Base-by-base conservation (phyloP, 169 alveolate species). In the Cardiosporidium cionae region DNA sequence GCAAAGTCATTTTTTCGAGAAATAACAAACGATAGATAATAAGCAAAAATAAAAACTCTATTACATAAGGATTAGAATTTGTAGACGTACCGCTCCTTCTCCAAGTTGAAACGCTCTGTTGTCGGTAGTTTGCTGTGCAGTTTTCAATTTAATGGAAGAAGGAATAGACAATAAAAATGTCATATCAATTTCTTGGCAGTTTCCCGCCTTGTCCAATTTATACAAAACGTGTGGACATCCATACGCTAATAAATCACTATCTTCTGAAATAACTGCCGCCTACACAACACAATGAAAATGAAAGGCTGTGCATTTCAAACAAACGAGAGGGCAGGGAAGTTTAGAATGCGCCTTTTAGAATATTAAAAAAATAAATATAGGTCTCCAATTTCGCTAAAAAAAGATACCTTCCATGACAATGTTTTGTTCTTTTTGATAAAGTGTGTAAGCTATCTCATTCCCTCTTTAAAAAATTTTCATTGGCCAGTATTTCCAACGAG, bases 181-280 rank as follows among this genome's bases (percentile, higher is more conserved):
- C 79, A n/a, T n/a, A n/a, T n/a, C n/a, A n/a, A n/a, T n/a, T n/a
- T n/a, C n/a, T n/a, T n/a, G n/a, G 31, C 82, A 66, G 25, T 76
- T 78, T n/a, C 84, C 84, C 90, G 33, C 72, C 88, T 35, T 80
- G 81, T 75, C 87, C 89, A 63, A 84, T 68, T 91, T 91, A 79
- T 82, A 88, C 77, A 87, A 52, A 32, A 91, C 94, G n/a, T 88
- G 73, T 5, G 90, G 91, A 74, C 98, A 91, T 27, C 98, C 98
- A 82, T 90, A 94, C 7, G 92, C 98, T 73, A 94, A 68, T 80
- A 95, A 87, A 81, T 94, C 99, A 71, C 97, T 92, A 78, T 95
- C 99, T 82, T 94, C 97, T 31, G 96, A 86, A 27, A 92, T 86
- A 27, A 89, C 97, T 36, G 87, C 83, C 53, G 91, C 90, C 63